phyloP scores from a whole-genome alignment of 306 rosid genomes.

The Cucumis sativus region DNA sequence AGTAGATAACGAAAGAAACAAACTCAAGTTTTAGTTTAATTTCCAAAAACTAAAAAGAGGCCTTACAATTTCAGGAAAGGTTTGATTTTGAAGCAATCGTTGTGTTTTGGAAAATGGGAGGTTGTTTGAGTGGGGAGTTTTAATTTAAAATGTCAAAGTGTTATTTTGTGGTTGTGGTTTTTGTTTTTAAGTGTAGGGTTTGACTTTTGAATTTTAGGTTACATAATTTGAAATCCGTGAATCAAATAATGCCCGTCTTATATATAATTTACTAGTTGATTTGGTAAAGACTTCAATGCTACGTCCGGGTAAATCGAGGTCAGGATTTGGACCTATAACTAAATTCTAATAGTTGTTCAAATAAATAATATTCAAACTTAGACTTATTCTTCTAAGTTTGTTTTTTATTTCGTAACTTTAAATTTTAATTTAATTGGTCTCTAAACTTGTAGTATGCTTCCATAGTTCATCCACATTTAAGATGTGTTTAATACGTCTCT shows the following conservation, averaged over 20 bases:
- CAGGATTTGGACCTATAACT: background rate
- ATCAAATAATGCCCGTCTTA: background rate
- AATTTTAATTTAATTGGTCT: too few relatives aligned
- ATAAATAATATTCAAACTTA: too few relatives aligned
- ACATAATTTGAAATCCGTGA: background rate
- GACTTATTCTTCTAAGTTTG: too few relatives aligned
- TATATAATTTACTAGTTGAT: background rate
- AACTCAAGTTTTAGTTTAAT: too few relatives aligned
- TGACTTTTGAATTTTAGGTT: background rate
- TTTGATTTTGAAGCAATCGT: too few relatives aligned
- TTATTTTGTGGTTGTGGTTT: background rate
- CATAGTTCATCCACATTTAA: too few relatives aligned
- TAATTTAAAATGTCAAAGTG: background rate
- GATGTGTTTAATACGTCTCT: too few relatives aligned
- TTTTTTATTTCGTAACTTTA: too few relatives aligned
- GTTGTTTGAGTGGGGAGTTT: background rate
- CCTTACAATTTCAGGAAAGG: too few relatives aligned
- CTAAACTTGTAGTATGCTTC: too few relatives aligned
- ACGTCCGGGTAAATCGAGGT: background rate
- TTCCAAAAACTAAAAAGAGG: too few relatives aligned
- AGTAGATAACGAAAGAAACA: too few relatives aligned
- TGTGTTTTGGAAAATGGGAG: background rate
- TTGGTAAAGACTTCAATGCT: background rate
- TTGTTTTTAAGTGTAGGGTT: background rate
- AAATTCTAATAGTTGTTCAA: background rate